Conservation (phyloP, 2,329 filamentous ascomycete genomes). For the Botrytis paeoniae region DNA sequence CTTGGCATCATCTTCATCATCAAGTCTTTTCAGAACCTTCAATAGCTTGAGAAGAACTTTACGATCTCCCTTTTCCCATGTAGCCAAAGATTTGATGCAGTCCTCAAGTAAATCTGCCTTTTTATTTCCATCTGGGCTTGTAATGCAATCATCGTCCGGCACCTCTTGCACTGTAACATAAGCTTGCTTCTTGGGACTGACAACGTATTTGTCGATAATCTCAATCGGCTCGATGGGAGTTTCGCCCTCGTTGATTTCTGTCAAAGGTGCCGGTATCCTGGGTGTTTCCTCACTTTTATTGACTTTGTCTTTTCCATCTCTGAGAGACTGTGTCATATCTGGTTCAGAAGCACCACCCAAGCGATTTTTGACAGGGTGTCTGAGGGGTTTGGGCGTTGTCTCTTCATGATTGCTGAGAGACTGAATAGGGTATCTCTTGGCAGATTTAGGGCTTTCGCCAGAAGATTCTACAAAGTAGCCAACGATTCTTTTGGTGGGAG, state of each 20-base stretch:
- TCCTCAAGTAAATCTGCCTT: conserved; percentile 14
- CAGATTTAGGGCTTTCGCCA: not conserved
- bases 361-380: not conserved
- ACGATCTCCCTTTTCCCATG: conserved; percentile 26
- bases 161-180: not conserved
- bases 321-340: not conserved
- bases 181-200: not conserved
- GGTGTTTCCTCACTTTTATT: conserved; percentile 3
- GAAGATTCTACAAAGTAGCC: conserved; percentile 12
- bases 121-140: not conserved
- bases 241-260: not conserved
- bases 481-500: conserved; percentile 13
- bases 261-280: not conserved
- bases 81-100: conserved; percentile 23
- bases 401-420: not conserved
- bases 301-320: not conserved
- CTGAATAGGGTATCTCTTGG: not conserved
- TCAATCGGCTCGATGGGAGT: not conserved
- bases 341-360: not conserved
- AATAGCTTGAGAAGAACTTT: conserved; percentile 26
- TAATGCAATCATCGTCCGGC: not conserved
- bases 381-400: not conserved
- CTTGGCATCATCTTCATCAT: conserved; percentile 1
- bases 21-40: conserved; percentile 25
- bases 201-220: not conserved